phyloP scores from a whole-genome alignment of 2,329 filamentous ascomycete genomes.

The Coccinonectria pachysandricola region DNA sequence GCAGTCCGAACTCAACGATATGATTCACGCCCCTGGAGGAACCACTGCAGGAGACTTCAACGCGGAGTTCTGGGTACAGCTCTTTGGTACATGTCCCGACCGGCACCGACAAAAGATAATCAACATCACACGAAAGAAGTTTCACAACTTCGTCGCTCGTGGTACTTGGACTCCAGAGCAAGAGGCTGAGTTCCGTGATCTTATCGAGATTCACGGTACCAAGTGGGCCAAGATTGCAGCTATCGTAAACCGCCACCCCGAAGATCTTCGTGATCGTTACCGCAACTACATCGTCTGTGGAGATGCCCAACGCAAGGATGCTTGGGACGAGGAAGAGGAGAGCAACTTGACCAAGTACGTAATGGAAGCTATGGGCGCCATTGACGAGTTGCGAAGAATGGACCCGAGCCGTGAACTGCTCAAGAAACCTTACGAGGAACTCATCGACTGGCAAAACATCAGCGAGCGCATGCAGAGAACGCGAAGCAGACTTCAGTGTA shows the following conservation, averaged over 20 bases:
- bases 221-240: constrained; percentile 54
- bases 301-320: constrained; percentile 37
- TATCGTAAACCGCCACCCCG: constrained; percentile 52
- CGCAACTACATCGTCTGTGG: constrained; percentile 55
- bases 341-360: constrained; percentile 41
- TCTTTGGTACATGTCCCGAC: constrained; percentile 38
- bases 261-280: constrained; percentile 61
- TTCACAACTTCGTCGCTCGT: constrained; percentile 52
- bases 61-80: constrained; percentile 37
- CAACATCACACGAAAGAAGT: constrained; percentile 49
- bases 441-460: constrained; percentile 57
- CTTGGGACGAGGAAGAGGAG: constrained; percentile 55
- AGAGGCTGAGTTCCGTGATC: constrained; percentile 25
- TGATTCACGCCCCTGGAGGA: constrained; percentile 27
- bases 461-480: constrained; percentile 50
- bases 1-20: constrained; percentile 37
- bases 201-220: constrained; percentile 27
- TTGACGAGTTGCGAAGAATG: constrained; percentile 29
- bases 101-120: constrained; percentile 44
- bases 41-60: constrained; percentile 26
- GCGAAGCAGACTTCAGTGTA: constrained; percentile 57
- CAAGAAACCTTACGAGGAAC: constrained; percentile 35
- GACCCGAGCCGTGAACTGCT: constrained; percentile 22
- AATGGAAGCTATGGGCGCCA: constrained; percentile 37
- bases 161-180: constrained; percentile 33